phyloP scores from a whole-genome alignment of 768 basidiomycete species.

The Hygrocybe coccinea region DNA sequence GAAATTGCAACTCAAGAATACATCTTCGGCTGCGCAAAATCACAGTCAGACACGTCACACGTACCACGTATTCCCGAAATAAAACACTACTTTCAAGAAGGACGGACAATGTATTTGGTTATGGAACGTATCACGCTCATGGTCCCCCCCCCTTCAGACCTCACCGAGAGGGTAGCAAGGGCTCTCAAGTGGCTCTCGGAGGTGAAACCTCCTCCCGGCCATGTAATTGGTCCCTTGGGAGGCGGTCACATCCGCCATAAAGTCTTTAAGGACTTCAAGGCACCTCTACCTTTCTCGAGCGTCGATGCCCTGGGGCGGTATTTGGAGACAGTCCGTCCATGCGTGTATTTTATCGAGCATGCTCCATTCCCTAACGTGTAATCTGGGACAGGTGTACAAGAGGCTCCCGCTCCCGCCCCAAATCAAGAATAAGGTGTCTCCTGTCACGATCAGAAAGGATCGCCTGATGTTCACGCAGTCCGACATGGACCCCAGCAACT shows the following conservation, averaged over 20 bases:
- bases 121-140: conserved; percentile 25
- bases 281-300: conserved; percentile 20
- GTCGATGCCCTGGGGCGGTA: conserved; percentile 16
- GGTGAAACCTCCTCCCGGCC: too few species aligned
- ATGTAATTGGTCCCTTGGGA: too few species aligned
- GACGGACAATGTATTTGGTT: conserved; percentile 20
- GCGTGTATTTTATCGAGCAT: conserved; percentile 12
- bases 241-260: conserved; percentile 16
- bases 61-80: conserved; percentile 23
- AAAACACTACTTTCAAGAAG: conserved; percentile 17
- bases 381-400: conserved; percentile 9
- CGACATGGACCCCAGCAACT: too few species aligned
- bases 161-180: conserved; percentile 15
- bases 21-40: conserved; percentile 19
- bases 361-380: conserved; percentile 8
- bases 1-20: conserved; percentile 19
- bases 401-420: conserved; percentile 4
- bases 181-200: conserved; percentile 23
- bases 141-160: conserved; percentile 13
- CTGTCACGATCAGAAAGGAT: conserved; percentile 19
- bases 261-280: conserved; percentile 18
- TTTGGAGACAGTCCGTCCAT: conserved; percentile 14
- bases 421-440: neutral
- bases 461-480: conserved; percentile 24
- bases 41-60: conserved; percentile 1